These are phyloP conservation scores for Priceomyces melissophilus DNA, from an alignment of 805 yeast genomes.

Conservation along the genomic window DNA sequence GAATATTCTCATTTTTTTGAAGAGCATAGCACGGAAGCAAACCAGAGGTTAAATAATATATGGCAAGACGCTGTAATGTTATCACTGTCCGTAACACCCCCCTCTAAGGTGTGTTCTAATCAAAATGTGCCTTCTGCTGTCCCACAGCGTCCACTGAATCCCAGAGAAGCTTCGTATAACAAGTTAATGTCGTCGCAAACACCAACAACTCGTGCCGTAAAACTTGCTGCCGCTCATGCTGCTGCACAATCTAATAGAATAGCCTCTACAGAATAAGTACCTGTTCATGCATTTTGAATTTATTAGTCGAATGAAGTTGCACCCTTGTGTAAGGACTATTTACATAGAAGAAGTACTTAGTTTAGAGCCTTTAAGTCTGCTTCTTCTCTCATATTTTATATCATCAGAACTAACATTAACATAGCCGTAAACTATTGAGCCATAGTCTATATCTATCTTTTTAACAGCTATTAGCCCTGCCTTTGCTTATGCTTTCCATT, in stretches of 20 bases:
- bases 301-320: too few relatives aligned
- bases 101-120: constrained; percentile 4
- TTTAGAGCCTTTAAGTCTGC: too few relatives aligned
- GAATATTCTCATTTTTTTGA: constrained; percentile 32
- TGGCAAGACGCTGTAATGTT: constrained; percentile 41
- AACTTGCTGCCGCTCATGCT: constrained; percentile 23
- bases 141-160: constrained; percentile 18
- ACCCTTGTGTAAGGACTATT: too few relatives aligned
- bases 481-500: constrained; percentile 94
- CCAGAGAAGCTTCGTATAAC: constrained; percentile 18
- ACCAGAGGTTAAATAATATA: constrained; percentile 21
- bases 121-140: constrained; percentile 3
- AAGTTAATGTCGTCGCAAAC: constrained; percentile 20
- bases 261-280: too few relatives aligned
- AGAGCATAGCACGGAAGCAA: constrained; percentile 29
- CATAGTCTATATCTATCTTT: too few relatives aligned
- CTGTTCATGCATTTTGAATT: too few relatives aligned
- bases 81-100: constrained; percentile 11
- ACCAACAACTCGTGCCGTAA: constrained; percentile 36
- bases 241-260: constrained; percentile 5
- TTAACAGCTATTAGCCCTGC: constrained; percentile 50
- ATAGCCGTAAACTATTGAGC: too few relatives aligned
- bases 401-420: too few relatives aligned
- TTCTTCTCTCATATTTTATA: too few relatives aligned
- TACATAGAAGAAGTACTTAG: too few relatives aligned